Conservation (phyloP, 2,329 filamentous ascomycete species). For the Lachnellula arida region DNA sequence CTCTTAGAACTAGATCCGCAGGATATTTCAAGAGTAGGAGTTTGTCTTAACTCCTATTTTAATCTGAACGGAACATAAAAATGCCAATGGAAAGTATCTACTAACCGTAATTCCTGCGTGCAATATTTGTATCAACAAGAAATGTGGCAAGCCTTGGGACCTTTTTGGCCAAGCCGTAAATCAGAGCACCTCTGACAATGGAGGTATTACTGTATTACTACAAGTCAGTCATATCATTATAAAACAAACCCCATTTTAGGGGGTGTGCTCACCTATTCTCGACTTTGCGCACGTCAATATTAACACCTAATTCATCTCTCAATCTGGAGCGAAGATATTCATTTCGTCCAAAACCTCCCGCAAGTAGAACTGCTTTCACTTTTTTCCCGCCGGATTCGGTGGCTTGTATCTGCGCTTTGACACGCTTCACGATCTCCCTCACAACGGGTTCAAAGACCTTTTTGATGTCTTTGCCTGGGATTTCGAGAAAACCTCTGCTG, state of each 20-base stretch:
- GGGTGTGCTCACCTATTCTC: not conserved
- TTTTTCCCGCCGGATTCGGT: conserved; percentile 32
- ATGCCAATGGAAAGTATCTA: too few relatives aligned
- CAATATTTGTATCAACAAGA: not conserved
- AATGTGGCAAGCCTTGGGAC: not conserved
- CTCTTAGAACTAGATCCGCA: too few relatives aligned
- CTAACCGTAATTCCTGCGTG: not conserved
- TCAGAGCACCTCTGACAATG: conserved; percentile 3
- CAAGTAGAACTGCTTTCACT: conserved; percentile 30
- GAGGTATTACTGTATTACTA: not conserved
- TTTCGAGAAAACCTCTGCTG: conserved; percentile 51
- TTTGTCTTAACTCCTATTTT: too few relatives aligned
- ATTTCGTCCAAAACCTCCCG: conserved; percentile 19
- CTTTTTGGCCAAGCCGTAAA: not conserved
- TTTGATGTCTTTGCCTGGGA: conserved; percentile 39
- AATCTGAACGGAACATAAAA: too few relatives aligned
- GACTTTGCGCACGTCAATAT: not conserved
- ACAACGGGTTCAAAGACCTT: conserved; percentile 43
- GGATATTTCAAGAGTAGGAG: too few relatives aligned
- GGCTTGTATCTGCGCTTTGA: conserved; percentile 41
- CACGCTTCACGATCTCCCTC: conserved; percentile 38
- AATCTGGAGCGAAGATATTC: conserved; percentile 14
- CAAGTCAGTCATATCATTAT: not conserved
- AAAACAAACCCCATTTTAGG: not conserved
- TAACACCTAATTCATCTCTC: not conserved